Evolutionary conservation across 768 basidiomycete species (phyloP).

Genomic region (Suillus decipiens): DNA sequence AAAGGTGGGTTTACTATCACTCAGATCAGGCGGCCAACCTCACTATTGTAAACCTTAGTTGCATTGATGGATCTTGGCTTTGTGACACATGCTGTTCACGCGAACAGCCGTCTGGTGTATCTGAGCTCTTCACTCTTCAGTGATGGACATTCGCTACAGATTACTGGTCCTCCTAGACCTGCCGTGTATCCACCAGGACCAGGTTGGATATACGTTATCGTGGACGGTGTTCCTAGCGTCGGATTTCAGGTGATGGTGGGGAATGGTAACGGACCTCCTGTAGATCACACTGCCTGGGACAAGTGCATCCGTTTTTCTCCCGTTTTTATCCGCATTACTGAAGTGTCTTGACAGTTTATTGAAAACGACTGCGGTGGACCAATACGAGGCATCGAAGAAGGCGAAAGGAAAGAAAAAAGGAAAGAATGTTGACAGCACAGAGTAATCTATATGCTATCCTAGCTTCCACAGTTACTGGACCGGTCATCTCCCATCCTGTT

Average conservation of each 20-base stretch:
- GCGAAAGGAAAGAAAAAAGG: conserved; percentile 19
- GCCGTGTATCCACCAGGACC: conserved; percentile 80
- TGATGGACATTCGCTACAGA: conserved; percentile 47
- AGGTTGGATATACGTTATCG: conserved; percentile 72
- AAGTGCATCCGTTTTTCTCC: conserved; percentile 46
- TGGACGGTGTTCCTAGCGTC: conserved; percentile 63
- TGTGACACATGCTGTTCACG: conserved; percentile 75
- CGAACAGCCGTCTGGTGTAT: conserved; percentile 76
- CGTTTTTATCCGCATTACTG: neutral
- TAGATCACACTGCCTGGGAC: conserved; percentile 53
- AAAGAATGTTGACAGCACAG: conserved; percentile 17
- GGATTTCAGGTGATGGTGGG: conserved; percentile 71
- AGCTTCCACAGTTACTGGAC: neutral
- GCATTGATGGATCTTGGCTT: conserved; percentile 82
- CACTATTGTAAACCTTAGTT: conserved; percentile 42
- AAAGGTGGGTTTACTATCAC: conserved; percentile 43
- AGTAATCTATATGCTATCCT: conserved; percentile 13
- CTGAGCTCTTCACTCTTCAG: conserved; percentile 48
- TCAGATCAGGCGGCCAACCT: conserved; percentile 11
- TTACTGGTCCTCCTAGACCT: conserved; percentile 65
- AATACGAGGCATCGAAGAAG: conserved; percentile 45
- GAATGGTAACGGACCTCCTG: conserved; percentile 57
- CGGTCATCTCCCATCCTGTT: conserved; percentile 6
- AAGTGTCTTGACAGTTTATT: conserved; percentile 43
- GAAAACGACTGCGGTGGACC: conserved; percentile 47